phyloP scores from a whole-genome alignment of 345 rosid genomes.

The Pelargonium nanum region DNA sequence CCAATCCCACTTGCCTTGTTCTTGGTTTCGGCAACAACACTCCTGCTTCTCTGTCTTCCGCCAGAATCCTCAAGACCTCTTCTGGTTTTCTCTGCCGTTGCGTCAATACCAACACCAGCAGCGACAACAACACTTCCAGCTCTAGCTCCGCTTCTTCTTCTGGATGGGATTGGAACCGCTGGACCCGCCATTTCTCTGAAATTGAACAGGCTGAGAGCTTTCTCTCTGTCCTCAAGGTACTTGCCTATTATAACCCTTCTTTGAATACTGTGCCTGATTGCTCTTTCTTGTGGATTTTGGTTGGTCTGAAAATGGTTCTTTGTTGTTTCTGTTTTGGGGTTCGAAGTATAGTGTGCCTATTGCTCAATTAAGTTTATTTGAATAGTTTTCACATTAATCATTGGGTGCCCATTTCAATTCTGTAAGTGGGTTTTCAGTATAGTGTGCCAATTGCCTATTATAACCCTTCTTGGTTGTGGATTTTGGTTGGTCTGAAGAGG shows the following conservation, averaged over 20 bases:
- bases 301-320: background rate
- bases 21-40: constrained; percentile 18
- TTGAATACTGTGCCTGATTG: background rate
- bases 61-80: constrained; percentile 18
- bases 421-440: too few relatives aligned
- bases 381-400: background rate
- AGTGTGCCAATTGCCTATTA: background rate
- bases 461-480: too few relatives aligned
- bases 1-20: constrained; percentile 20
- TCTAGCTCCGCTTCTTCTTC: background rate
- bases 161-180: background rate
- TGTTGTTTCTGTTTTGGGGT: background rate
- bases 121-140: background rate
- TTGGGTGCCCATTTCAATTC: background rate
- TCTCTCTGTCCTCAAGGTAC: background rate
- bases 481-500: background rate
- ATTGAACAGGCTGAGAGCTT: background rate
- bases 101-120: constrained; percentile 16
- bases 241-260: background rate
- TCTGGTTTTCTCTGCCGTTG: constrained; percentile 29
- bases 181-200: background rate
- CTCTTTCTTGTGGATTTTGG: background rate
- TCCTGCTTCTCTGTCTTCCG: constrained; percentile 12
- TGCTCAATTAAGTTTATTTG: background rate
- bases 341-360: background rate